Conservation (phyloP, 306 rosid genomes). For the Pueraria montana region DNA sequence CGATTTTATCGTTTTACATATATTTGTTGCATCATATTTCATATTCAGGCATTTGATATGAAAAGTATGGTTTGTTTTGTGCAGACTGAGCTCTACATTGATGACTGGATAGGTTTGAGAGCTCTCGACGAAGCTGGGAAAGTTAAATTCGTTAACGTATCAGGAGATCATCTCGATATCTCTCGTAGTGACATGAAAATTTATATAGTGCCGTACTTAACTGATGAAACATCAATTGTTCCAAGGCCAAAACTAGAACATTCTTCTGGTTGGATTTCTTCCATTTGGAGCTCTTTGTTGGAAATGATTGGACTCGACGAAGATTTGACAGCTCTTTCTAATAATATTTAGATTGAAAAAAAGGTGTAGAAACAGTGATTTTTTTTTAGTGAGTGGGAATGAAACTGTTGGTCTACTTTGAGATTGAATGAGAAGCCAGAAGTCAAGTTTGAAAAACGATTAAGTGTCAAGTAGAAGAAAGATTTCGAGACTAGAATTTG, state of each 20-base stretch:
- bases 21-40: neutral
- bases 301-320: conserved; percentile 1
- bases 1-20: neutral
- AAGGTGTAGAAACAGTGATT: neutral
- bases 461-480: neutral
- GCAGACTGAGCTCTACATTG: conserved; percentile 61
- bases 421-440: neutral
- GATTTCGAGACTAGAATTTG: neutral
- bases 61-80: conserved; percentile 26
- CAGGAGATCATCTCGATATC: conserved; percentile 57
- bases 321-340: neutral
- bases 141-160: conserved; percentile 56
- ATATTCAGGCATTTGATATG: conserved; percentile 25
- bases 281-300: neutral
- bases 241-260: conserved; percentile 1
- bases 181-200: conserved; percentile 45
- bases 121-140: conserved; percentile 63
- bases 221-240: conserved; percentile 50
- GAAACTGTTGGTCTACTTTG: neutral
- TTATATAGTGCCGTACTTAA: conserved; percentile 53
- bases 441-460: neutral
- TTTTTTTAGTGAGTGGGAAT: neutral
- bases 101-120: conserved; percentile 63
- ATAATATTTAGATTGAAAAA: neutral
- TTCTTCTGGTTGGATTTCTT: conserved; percentile 11